These are phyloP conservation scores for Penicillium palitans DNA, from an alignment of 2,329 filamentous ascomycete species.

Conservation along the genomic window DNA sequence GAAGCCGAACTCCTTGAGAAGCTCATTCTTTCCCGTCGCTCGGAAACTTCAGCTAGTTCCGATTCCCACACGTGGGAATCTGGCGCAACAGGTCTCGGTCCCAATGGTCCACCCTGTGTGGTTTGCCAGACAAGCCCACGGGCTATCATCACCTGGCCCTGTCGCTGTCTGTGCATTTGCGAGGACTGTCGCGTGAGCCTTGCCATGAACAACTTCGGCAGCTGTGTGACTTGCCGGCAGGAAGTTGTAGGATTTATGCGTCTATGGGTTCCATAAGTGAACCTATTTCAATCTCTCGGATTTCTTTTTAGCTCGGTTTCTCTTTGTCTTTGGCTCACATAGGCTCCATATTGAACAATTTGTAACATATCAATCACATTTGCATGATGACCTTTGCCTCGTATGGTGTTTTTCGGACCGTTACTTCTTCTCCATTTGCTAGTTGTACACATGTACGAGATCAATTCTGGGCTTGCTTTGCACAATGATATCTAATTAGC, in stretches of 20 bases:
- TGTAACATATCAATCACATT: constrained; percentile 24
- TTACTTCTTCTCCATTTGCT: not conserved
- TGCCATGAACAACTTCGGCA: constrained; percentile 96
- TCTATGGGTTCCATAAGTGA: constrained; percentile 74
- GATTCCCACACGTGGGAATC: constrained; percentile 59
- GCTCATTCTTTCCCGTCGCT: constrained; percentile 57
- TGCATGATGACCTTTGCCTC: not conserved
- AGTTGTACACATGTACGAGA: not conserved
- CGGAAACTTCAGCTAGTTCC: constrained; percentile 27
- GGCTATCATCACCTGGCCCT: constrained; percentile 94
- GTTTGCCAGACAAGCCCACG: constrained; percentile 86
- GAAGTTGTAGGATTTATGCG: constrained; percentile 87
- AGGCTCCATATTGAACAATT: constrained; percentile 8
- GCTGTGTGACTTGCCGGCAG: constrained; percentile 89
- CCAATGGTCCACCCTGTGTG: constrained; percentile 79
- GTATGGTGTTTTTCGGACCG: not conserved
- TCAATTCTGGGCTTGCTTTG: too few species aligned
- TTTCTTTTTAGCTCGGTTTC: not conserved
- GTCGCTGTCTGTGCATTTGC: constrained; percentile 88
- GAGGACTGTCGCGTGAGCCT: constrained; percentile 92
- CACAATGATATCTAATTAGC: not conserved
- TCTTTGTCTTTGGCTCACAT: not conserved
- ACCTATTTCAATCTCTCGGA: not conserved
- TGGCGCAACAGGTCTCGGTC: constrained; percentile 72
- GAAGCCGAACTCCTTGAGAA: constrained; percentile 61